These are phyloP conservation scores for Echinosophora koreensis DNA, from an alignment of 306 rosid genomes.

Conservation along the genomic window DNA sequence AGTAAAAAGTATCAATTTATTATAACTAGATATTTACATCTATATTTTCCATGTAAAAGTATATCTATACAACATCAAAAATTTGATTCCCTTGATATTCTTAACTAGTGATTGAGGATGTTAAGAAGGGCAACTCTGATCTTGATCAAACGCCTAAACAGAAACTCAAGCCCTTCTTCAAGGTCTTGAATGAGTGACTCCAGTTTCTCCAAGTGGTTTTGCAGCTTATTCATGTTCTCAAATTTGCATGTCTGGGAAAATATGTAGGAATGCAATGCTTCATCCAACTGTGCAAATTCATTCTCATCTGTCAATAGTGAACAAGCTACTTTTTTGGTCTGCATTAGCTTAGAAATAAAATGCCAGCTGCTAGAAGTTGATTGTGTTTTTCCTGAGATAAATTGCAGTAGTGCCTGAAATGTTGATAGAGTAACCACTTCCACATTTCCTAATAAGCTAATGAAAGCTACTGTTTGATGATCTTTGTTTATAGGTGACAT, in stretches of 20 bases:
- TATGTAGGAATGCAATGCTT: conserved; percentile 29
- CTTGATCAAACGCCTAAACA: conserved; percentile 41
- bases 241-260: conserved; percentile 10
- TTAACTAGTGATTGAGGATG: conserved; percentile 40
- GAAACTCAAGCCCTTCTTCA: conserved; percentile 43
- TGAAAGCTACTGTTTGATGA: conserved; percentile 16
- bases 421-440: conserved; percentile 40
- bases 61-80: neutral
- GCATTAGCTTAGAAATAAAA: conserved; percentile 49
- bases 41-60: conserved; percentile 12
- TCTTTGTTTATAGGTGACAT: neutral
- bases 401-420: conserved; percentile 26
- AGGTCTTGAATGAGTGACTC: conserved; percentile 41
- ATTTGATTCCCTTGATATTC: neutral
- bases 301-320: conserved; percentile 24
- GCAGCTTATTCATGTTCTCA: conserved; percentile 31
- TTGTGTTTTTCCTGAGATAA: conserved; percentile 38
- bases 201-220: conserved; percentile 39
- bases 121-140: conserved; percentile 50
- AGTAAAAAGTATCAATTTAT: neutral
- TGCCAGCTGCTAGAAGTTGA: conserved; percentile 39
- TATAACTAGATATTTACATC: conserved; percentile 6
- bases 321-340: conserved; percentile 23
- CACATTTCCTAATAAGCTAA: conserved; percentile 18
- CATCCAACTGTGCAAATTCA: conserved; percentile 45